Evolutionary conservation across 306 rosid species (phyloP).

Genomic region (Cercis canadensis): DNA sequence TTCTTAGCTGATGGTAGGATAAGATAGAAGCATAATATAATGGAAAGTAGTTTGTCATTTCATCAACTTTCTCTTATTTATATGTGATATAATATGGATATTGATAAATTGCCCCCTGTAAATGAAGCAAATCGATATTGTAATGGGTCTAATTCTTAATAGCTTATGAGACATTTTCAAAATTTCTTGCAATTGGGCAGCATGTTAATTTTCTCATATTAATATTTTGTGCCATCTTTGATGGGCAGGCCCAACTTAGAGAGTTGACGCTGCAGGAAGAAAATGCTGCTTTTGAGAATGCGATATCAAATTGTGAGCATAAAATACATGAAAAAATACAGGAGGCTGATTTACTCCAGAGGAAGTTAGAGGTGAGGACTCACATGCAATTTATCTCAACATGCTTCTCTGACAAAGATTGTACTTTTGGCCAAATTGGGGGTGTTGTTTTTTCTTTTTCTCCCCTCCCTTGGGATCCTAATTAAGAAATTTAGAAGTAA

Average conservation of each 20-base stretch:
- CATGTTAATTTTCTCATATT: slow-evolving; percentile 1
- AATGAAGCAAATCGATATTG: neutral
- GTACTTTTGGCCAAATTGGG: neutral
- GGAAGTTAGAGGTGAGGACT: slow-evolving; percentile 66
- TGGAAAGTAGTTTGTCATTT: too few species aligned
- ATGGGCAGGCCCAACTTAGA: slow-evolving; percentile 77
- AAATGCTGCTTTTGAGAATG: slow-evolving; percentile 68
- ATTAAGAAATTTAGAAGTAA: neutral
- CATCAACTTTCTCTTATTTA: neutral
- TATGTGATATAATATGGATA: neutral
- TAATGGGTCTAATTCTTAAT: neutral
- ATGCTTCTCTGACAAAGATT: neutral
- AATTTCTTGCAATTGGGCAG: neutral
- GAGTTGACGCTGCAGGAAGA: slow-evolving; percentile 81
- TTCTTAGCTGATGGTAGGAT: neutral
- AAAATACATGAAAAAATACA: slow-evolving; percentile 73
- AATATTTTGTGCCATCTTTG: neutral
- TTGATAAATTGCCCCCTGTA: neutral
- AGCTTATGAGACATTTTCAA: neutral
- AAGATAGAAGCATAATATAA: neutral
- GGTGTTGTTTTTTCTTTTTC: neutral
- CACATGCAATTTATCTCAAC: slow-evolving; percentile 9
- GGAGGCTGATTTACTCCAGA: slow-evolving; percentile 58
- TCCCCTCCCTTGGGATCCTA: too few species aligned
- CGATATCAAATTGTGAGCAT: slow-evolving; percentile 63